phyloP scores from a whole-genome alignment of 306 rosid species.

The Inga leiocalycina region DNA sequence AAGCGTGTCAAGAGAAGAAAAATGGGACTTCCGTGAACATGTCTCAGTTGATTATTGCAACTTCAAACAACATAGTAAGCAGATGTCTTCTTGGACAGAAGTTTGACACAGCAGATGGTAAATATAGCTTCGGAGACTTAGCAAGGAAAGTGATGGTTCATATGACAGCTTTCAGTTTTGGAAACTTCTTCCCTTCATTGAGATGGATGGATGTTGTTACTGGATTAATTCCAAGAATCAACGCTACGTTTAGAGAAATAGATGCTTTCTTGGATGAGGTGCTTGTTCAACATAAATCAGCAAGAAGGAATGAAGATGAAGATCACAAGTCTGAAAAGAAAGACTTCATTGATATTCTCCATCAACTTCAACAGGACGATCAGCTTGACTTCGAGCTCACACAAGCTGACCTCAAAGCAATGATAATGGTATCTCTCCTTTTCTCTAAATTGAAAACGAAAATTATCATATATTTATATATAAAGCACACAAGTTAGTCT shows the following conservation, averaged over 20 bases:
- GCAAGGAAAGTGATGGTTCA: constrained; percentile 7
- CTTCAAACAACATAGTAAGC: constrained; percentile 28
- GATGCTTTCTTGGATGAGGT: constrained; percentile 37
- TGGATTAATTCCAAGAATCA: constrained; percentile 21
- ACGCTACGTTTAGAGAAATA: neutral
- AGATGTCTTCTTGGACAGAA: constrained; percentile 40
- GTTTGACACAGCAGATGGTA: neutral
- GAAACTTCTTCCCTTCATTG: constrained; percentile 46
- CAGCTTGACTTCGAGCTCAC: constrained; percentile 13
- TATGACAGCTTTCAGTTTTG: neutral
- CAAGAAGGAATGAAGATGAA: neutral
- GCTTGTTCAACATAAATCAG: constrained; percentile 29
- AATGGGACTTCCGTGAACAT: constrained; percentile 8
- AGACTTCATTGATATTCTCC: constrained; percentile 28
- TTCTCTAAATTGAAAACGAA: neutral
- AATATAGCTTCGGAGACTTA: neutral
- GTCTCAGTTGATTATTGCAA: constrained; percentile 26
- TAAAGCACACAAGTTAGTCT: no score
- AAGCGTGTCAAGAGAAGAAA: neutral
- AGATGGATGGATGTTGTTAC: constrained; percentile 48
- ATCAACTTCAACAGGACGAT: neutral
- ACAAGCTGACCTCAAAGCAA: neutral
- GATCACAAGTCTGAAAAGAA: neutral
- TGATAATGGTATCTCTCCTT: neutral
- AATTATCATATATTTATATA: no score